Base-by-base conservation (phyloP, 169 alveolate genomes). In the Nephromyces sp. region DNA sequence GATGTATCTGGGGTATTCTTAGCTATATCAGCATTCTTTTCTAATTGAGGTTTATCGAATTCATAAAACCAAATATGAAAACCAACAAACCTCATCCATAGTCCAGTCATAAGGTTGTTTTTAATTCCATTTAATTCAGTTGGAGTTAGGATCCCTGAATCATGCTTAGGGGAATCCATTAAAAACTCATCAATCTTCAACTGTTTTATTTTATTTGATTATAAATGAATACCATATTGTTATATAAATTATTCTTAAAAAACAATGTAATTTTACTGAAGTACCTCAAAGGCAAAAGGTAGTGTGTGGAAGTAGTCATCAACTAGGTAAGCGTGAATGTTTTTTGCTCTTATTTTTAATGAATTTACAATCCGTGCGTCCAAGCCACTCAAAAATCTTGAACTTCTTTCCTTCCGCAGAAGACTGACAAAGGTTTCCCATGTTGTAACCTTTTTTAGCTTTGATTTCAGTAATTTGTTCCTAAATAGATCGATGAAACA, bases 211-310 rank as follows among this genome's bases (percentile, higher is more conserved):
- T 15, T 43, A 43, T 15, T 43, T 15, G n/a, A 43, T 43, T n/a
- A 43, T 43, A 43, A 15, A 15, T 15, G n/a, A 43, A 43, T n/a
- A 43, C 57, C n/a, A 15, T 43, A 15, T 43, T 43, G 15, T 43
- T 15, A 15, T 43, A 15, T 43, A 43, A 43, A 43, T 43, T 43
- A 43, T 43, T 15, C n/a, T 43, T 43, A 43, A 43, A 43, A 43
- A 15, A 43, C 15, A 43, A 43, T 15, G n/a, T 15, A 43, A n/a
- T n/a, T n/a, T n/a, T n/a, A n/a, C n/a, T n/a, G n/a, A n/a, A n/a
- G n/a, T 27, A 87, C 76, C 77, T 87, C 92, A 52, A 87, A 70
- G 21, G 86, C 84, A 74, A 79, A 84, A 33, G 92, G 92, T 34
- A 77, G 75, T 51, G 78, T 78, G 52, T 85, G 87, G 31, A 87